These are phyloP conservation scores for Aspergillus caelatus DNA, from an alignment of 2,329 filamentous ascomycete species.

Conservation along the genomic window DNA sequence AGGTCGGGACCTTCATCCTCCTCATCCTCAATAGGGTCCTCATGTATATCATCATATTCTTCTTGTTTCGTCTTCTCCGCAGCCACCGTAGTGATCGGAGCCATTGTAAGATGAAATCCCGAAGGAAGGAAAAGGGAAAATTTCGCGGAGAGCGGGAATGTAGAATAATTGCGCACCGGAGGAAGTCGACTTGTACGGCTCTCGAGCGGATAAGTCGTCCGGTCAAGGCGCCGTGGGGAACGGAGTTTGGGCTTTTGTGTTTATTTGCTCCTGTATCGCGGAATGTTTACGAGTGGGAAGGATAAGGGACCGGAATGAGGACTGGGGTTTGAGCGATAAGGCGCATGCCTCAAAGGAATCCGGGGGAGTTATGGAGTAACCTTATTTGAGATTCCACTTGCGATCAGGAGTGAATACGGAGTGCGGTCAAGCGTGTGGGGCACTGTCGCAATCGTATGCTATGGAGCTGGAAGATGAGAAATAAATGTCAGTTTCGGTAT, in stretches of 20 bases:
- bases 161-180: slow-evolving; percentile 1
- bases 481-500: background rate
- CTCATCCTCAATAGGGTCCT: slow-evolving; percentile 37
- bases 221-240: background rate
- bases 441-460: background rate
- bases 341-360: slow-evolving; percentile 11
- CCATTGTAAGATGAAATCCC: slow-evolving; percentile 23
- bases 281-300: slow-evolving; percentile 15
- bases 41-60: slow-evolving; percentile 31
- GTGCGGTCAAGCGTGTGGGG: slow-evolving; percentile 10
- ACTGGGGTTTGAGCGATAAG: slow-evolving; percentile 13
- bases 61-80: slow-evolving; percentile 31
- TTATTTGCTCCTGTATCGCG: slow-evolving; percentile 13
- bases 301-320: slow-evolving; percentile 15
- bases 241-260: slow-evolving; percentile 9
- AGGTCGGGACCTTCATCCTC: slow-evolving; percentile 35
- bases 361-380: slow-evolving; percentile 7
- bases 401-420: slow-evolving; percentile 3
- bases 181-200: slow-evolving; percentile 14
- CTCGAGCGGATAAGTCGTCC: slow-evolving; percentile 4
- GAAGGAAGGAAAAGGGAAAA: background rate
- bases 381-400: slow-evolving; percentile 1
- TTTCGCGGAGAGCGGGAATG: slow-evolving; percentile 10
- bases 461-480: background rate
- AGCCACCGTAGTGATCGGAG: slow-evolving; percentile 25